Conservation (phyloP, 805 yeast genomes). For the Wickerhamiella sergipiensis region DNA sequence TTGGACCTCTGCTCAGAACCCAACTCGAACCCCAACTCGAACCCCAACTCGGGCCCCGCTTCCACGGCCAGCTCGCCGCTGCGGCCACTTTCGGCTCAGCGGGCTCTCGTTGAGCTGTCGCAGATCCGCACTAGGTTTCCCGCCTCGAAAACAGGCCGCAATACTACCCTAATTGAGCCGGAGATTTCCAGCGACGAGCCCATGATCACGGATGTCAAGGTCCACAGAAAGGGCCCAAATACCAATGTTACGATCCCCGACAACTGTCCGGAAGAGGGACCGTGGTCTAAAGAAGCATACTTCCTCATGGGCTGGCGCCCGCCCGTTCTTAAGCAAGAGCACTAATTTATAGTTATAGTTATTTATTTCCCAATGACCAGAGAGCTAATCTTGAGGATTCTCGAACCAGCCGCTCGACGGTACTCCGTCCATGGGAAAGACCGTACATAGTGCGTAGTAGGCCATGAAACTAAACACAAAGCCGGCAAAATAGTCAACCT, state of each 20-base stretch:
- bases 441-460: conserved; percentile 28
- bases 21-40: too few relatives aligned
- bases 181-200: background rate
- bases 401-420: background rate
- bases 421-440: background rate
- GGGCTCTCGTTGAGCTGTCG: background rate
- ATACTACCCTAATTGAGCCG: background rate
- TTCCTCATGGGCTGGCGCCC: conserved; percentile 3
- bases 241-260: background rate
- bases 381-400: background rate
- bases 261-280: conserved; percentile 1
- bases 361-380: background rate
- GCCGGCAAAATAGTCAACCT: conserved; percentile 63
- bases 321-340: conserved; percentile 1
- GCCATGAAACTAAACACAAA: conserved; percentile 40
- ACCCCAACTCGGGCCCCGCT: too few relatives aligned
- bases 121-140: background rate
- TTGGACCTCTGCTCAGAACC: too few relatives aligned
- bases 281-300: conserved; percentile 9
- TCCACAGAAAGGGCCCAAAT: background rate
- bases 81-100: background rate
- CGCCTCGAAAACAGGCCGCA: background rate
- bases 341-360: background rate
- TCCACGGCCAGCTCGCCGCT: background rate
- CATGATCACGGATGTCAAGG: background rate